A percentile compares a stretch with the other conserved stretches of the same genome.
These are phyloP conservation scores for Colletotrichum somersetense DNA, from an alignment of 2,329 filamentous ascomycete genomes.

Conservation along the genomic window DNA sequence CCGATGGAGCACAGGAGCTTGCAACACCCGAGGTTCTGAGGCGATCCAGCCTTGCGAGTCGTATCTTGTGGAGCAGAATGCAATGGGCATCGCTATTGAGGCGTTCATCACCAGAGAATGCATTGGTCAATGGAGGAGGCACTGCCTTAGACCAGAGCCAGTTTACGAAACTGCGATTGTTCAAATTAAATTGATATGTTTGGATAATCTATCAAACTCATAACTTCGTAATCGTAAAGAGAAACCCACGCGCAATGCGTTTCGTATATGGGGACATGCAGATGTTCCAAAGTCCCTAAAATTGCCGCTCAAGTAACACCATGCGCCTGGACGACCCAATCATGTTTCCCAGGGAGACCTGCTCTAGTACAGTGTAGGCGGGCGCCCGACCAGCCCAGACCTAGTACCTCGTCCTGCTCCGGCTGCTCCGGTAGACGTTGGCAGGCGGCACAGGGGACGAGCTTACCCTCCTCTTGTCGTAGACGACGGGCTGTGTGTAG, in stretches of 20 bases:
- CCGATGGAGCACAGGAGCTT: not conserved
- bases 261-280: not conserved
- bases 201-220: not conserved
- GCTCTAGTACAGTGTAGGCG: not conserved
- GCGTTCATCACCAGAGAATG: not conserved
- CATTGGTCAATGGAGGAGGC: not conserved
- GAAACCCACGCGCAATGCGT: not conserved
- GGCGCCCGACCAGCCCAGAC: not conserved
- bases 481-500: conserved; percentile 36
- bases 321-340: not conserved
- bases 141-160: too few relatives aligned
- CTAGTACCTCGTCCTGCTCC: conserved; percentile 35
- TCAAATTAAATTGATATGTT: not conserved
- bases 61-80: too few relatives aligned
- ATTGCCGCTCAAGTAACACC: not conserved
- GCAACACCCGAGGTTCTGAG: not conserved
- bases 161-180: not conserved
- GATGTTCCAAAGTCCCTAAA: not conserved
- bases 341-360: not conserved
- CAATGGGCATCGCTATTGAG: not conserved
- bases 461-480: conserved; percentile 35
- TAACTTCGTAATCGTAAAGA: conserved; percentile 3
- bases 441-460: conserved; percentile 27
- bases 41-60: not conserved
- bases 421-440: conserved; percentile 28